Percentiles rank a stretch among this genome's conserved stretches.
phyloP scores from a whole-genome alignment of 2,329 filamentous ascomycete species.

The Aspergillus bombycis region DNA sequence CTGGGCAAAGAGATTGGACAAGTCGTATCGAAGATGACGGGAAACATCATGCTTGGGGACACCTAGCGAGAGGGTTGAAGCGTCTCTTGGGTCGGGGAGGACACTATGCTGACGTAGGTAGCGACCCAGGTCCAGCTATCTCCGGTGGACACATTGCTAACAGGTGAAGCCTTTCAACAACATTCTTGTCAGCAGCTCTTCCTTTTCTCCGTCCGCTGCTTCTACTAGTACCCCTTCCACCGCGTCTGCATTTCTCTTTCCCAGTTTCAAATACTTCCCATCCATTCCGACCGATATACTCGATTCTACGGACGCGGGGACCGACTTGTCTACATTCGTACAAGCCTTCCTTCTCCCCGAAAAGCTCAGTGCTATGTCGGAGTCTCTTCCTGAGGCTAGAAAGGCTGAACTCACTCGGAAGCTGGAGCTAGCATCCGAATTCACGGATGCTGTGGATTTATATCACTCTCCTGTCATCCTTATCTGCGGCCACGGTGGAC shows the following conservation, averaged over 20 bases:
- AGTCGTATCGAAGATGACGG: constrained; percentile 84
- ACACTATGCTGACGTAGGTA: constrained; percentile 62
- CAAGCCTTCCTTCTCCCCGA: constrained; percentile 45
- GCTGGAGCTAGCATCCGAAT: constrained; percentile 51
- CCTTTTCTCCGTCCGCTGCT: constrained; percentile 63
- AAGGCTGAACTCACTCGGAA: constrained; percentile 48
- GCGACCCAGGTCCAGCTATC: neutral
- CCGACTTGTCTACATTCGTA: constrained; percentile 49
- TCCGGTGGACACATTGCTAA: constrained; percentile 2
- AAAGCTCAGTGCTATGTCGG: constrained; percentile 37
- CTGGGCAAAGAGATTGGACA: constrained; percentile 77
- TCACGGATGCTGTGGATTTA: constrained; percentile 67
- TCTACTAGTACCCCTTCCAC: constrained; percentile 21
- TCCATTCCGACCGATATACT: constrained; percentile 66
- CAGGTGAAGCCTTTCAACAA: constrained; percentile 75
- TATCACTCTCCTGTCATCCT: constrained; percentile 64
- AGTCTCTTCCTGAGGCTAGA: constrained; percentile 33
- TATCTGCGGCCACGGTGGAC: constrained; percentile 82
- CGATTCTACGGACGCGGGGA: constrained; percentile 34
- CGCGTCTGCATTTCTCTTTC: constrained; percentile 73
- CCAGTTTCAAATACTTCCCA: constrained; percentile 79
- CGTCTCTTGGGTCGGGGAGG: constrained; percentile 66
- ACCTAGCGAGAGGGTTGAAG: constrained; percentile 69
- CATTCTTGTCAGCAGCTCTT: constrained; percentile 74
- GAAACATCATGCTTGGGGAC: constrained; percentile 48